Evolutionary conservation across 768 basidiomycete species (phyloP).

Genomic region (Punctularia strigosozonata): DNA sequence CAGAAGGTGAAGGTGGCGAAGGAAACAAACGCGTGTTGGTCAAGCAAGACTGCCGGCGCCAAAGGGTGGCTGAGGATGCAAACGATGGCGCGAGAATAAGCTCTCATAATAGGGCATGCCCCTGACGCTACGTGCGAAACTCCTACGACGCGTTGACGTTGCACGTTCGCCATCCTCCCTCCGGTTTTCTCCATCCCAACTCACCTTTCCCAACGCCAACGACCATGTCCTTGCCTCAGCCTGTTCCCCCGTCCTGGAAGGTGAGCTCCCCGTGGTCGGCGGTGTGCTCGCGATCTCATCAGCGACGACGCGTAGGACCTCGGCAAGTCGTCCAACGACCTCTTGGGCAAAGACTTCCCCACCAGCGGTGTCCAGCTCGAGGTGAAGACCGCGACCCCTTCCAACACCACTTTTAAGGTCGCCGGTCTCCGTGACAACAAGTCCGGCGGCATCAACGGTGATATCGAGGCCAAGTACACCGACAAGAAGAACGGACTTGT

Average conservation of each 20-base stretch:
- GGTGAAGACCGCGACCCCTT: conserved; percentile 83
- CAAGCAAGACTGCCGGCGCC: too few species aligned
- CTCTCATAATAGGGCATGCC: too few species aligned
- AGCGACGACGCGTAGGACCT: conserved; percentile 47
- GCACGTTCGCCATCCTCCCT: too few species aligned
- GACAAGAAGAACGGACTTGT: conserved; percentile 89
- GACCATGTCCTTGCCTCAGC: conserved; percentile 85
- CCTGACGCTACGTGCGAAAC: too few species aligned
- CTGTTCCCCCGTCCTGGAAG: conserved; percentile 97
- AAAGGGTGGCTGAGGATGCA: too few species aligned
- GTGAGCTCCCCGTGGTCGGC: conserved; percentile 25
- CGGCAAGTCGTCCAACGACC: conserved; percentile 95
- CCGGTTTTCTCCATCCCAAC: too few species aligned
- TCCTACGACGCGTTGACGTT: too few species aligned
- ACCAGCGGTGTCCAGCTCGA: conserved; percentile 64
- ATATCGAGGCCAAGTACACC: conserved; percentile 91
- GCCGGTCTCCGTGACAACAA: conserved; percentile 72
- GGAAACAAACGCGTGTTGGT: too few species aligned
- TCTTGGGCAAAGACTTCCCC: conserved; percentile 87
- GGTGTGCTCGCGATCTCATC: conserved; percentile 1
- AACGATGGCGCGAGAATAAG: too few species aligned
- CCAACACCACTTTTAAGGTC: conserved; percentile 90
- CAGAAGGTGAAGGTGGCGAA: too few species aligned
- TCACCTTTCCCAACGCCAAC: conserved; percentile 1
- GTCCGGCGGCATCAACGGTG: conserved; percentile 64